Evolutionary conservation across 1,139 yeast genomes (phyloP), one percentile per base, ranked within the genome.

Genomic region (Geotrichum histeridarum): DNA sequence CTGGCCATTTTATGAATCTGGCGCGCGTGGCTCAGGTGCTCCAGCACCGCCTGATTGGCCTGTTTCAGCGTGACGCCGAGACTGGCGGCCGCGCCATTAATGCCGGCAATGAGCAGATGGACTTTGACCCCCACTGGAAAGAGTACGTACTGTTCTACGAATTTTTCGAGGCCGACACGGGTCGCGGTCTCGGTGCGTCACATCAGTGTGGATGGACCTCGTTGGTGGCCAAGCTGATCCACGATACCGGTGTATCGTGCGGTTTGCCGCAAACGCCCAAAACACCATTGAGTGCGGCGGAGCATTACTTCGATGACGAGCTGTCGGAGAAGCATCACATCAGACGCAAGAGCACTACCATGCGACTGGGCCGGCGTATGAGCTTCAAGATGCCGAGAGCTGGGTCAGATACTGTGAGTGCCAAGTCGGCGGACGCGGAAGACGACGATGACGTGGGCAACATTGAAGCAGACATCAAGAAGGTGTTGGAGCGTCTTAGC

Each of bases 121-220:
- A 89, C 64, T 77, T 76, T 46, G 95, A 89, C 70, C 84, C 83
- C 51, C 70, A 81, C 66, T 91, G 89, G 75, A 80, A 80, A 64
- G 96, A 90, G 60, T 80, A 82, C 63, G 79, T 88, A 45, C 84
- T 87, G 60, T 91, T 89, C 70, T 88, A 80, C 68, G 98, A 91
- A 72, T 91, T 86, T 68, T 91, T 91, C 69, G 95, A 91, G 66
- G 97, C 96, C 63, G 98, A 91, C 66, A 86, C 95, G 1, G 98
- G 98, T 48, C 80, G 96, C 64, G 98, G 98, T 6, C 74, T 91
- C 57, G 98, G 98, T 41, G 93, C 97, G 1, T 84, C 93, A 48
- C 97, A 93, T 74, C 98, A 91, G 73, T 85, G 91, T 74, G 98
- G 98, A 14, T 91, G 98, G 98, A 91, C 98, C 0, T 91, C 96